Percentiles rank a stretch among this genome's conserved stretches.
phyloP scores from a whole-genome alignment of 1,284 basidiomycete genomes.

The Macrocybe sp. region DNA sequence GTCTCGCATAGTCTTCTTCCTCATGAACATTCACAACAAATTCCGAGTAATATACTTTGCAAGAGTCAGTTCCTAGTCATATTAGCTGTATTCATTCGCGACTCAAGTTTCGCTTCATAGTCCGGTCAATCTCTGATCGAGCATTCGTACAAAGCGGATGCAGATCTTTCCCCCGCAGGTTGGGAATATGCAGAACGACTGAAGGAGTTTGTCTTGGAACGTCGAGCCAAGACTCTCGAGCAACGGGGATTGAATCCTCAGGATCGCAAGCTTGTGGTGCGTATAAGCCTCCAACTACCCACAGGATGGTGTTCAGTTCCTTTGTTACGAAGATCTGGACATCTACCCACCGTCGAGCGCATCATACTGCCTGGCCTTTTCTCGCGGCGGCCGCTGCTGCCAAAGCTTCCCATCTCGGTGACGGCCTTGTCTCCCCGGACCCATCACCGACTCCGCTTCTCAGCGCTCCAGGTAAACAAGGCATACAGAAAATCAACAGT shows the following conservation, averaged over 20 bases:
- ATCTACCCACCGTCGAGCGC: conserved; percentile 86
- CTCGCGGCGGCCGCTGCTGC: conserved; percentile 34
- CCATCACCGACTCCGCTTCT: conserved; percentile 6
- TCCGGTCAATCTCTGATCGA: conserved; percentile 96
- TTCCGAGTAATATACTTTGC: conserved; percentile 93
- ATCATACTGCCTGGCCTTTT: conserved; percentile 97
- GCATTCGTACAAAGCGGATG: conserved; percentile 98
- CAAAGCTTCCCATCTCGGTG: conserved; percentile 8
- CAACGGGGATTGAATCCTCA: conserved; percentile 59
- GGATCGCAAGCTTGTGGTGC: conserved; percentile 71
- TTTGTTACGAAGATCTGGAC: conserved; percentile 80
- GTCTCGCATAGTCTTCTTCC: conserved; percentile 92
- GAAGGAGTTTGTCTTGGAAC: conserved; percentile 80
- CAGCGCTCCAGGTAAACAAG: conserved; percentile 7
- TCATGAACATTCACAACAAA: conserved; percentile 97
- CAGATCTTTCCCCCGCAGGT: conserved; percentile 90
- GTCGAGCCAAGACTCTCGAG: conserved; percentile 65
- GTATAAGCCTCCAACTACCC: conserved; percentile 17
- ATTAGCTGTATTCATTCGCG: neutral
- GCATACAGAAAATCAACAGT: conserved; percentile 14
- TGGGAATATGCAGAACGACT: conserved; percentile 92
- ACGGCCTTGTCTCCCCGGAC: conserved; percentile 13
- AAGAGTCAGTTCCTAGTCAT: conserved; percentile 48
- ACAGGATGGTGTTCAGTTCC: neutral
- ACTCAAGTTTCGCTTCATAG: conserved; percentile 29